Base-by-base conservation (phyloP, 176 grass and related monocot species). In the Saccharum spontaneum region DNA sequence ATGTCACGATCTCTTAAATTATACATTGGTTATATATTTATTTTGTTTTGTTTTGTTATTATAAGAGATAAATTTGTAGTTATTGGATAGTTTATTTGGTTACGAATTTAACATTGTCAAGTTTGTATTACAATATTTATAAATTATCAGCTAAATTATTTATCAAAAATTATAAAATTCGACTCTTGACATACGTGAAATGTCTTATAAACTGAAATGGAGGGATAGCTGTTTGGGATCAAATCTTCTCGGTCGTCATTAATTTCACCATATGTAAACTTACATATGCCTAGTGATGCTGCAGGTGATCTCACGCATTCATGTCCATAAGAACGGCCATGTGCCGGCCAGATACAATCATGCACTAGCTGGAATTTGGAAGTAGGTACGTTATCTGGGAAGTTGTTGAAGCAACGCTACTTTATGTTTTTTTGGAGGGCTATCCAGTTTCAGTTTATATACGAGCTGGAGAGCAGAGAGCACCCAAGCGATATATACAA, bases 261-360 rank as follows among this genome's bases (percentile, higher is more conserved):
- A 28, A 41, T 60, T 30, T 55, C 24, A 43, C n/a, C 17, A 14
- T 20, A n/a, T 54, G 20, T 37, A 59, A 71, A 34, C 52, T 72
- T 54, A 7, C 15, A 54, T 20, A 18, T 44, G 1, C 15, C 8
- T 49, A 34, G 30, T 38, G 71, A 49, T 50, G 71, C 17, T 12
- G 30, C 0, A 28, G 39, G 31, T 28, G 72, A 67, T 40, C 61
- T 68, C 61, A 55, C 33, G 20, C 72, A 55, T 30, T 23, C 61
- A 84, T 67, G 22, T 55, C 28, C 13, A 64, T 50, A 71, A 71
- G 55, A 38, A 73, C 33, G 20, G 41, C 22, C 68, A 80, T 64
- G 77, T 80, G 84, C 84, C 41, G 68, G 41, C 41, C 67, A 40
- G 22, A 28, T 72, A 50, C 40, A 73, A 82, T 82, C 48, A 57